Base-by-base conservation (phyloP, 2,329 filamentous ascomycete genomes). In the Exutisphaerella laricina region DNA sequence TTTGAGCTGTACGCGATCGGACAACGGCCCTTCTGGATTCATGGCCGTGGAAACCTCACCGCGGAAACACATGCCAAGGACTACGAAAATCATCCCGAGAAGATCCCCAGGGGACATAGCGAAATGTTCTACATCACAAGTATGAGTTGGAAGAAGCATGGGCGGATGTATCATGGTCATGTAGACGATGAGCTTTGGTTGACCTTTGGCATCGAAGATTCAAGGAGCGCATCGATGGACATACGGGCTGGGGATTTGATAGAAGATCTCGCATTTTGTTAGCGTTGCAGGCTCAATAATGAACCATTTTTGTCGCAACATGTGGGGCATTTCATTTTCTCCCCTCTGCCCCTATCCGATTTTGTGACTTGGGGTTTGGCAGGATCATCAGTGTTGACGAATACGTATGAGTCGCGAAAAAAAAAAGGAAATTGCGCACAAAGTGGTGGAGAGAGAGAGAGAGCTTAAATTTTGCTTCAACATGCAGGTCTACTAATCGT, bases 101-200 rank as follows among this genome's bases (percentile, higher is more conserved):
- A 43, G 13, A 37, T 52, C 3, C 50, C 53, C 4, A 26, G 21
- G 5, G 55, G 51, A 1, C 65, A 68, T 16, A 71, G 69, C 0
- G 73, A 78, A 50, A 76, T 79, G 74, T 62, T 80, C 22, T 80
- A 79, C 46, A 62, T 79, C 1, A 79, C 74, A 0, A 74, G 70
- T 0, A 70, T 79, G 23, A 75, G 67, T 45, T 81, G 78, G 77
- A 77, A 71, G 55, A 57, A 49, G 0, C 57, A 58, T 0, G 66
- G 65, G 0, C 61, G 68, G 46, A 69, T 57, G 20, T 79, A 80
- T 49, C 72, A 79, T 53, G 78, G 77, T 0, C 77, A 71, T 40
- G 48, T 74, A 5, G 77, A 80, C 48, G 77, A 80, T 52, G 68
- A 71, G 8, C 14, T 80, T 10, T 72, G 80, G 25, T 33, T 80